Percentiles rank a stretch among this genome's conserved stretches.
These are phyloP conservation scores for Diaporthe sp. DNA, from an alignment of 2,329 filamentous ascomycete species.

Conservation along the genomic window DNA sequence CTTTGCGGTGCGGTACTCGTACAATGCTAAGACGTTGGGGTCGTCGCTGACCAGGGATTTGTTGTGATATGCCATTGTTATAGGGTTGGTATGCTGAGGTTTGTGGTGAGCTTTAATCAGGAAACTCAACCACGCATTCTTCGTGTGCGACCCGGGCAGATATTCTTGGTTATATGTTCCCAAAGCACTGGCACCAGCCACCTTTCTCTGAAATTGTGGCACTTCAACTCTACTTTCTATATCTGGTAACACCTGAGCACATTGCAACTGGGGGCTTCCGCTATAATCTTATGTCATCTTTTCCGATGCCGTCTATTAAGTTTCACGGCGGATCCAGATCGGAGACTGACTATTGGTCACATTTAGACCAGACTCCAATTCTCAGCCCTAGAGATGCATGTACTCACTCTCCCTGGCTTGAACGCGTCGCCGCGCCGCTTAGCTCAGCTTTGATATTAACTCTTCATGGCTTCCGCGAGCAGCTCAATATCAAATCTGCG, in stretches of 20 bases:
- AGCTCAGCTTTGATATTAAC: too few relatives aligned
- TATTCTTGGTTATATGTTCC: neutral
- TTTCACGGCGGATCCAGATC: neutral
- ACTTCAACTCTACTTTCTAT: neutral
- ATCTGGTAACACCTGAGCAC: neutral
- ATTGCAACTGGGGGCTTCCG: neutral
- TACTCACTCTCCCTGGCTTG: neutral
- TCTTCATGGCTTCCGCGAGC: too few relatives aligned
- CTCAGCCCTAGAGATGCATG: neutral
- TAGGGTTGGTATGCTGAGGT: neutral
- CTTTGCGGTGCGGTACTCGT: conserved; percentile 54
- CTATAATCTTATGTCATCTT: neutral
- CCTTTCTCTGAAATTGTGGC: neutral
- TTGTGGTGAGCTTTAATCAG: neutral
- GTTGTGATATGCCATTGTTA: neutral
- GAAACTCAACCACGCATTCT: too few relatives aligned
- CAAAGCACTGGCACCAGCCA: too few relatives aligned
- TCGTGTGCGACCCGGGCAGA: neutral
- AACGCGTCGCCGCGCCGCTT: neutral
- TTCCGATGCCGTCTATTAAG: too few relatives aligned
- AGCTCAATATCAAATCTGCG: neutral
- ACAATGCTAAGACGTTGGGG: neutral
- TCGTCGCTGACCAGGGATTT: neutral
- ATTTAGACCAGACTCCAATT: neutral
- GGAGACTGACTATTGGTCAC: neutral